Evolutionary conservation across 208 protist genomes (phyloP).

Genomic region (Phytomonas sp.): DNA sequence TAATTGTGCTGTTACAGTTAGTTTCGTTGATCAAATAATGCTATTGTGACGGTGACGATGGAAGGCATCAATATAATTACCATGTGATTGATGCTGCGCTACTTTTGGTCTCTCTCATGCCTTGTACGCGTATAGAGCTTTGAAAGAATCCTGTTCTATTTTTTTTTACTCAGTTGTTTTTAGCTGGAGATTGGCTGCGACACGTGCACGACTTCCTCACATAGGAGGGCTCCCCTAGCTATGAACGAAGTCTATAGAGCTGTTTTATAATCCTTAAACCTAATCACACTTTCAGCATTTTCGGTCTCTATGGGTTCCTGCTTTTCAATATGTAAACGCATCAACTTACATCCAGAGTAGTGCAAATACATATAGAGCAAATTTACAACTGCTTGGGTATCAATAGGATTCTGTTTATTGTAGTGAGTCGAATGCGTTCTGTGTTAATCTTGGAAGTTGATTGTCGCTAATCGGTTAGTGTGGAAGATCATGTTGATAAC

Average conservation of each 20-base stretch:
- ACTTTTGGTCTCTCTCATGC: neutral
- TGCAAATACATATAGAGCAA: neutral
- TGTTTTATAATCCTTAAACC: neutral
- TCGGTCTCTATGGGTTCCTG: neutral
- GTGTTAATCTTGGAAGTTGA: neutral
- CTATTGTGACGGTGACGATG: neutral
- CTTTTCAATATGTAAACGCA: neutral
- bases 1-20: neutral
- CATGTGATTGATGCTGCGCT: neutral
- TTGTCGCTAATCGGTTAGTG: neutral
- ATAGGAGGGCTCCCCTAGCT: neutral
- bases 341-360: neutral
- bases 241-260: neutral
- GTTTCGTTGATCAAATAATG: neutral
- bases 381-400: neutral
- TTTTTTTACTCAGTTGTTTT: neutral
- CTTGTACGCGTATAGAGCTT: neutral
- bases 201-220: neutral
- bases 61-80: neutral
- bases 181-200: neutral
- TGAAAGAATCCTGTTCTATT: neutral
- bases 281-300: neutral
- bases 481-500: neutral
- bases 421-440: neutral
- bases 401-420: neutral